Evolutionary conservation across 2,329 filamentous ascomycete species (phyloP), one percentile per base, ranked within the genome.

Genomic region (Phyllosticta ampelicida): DNA sequence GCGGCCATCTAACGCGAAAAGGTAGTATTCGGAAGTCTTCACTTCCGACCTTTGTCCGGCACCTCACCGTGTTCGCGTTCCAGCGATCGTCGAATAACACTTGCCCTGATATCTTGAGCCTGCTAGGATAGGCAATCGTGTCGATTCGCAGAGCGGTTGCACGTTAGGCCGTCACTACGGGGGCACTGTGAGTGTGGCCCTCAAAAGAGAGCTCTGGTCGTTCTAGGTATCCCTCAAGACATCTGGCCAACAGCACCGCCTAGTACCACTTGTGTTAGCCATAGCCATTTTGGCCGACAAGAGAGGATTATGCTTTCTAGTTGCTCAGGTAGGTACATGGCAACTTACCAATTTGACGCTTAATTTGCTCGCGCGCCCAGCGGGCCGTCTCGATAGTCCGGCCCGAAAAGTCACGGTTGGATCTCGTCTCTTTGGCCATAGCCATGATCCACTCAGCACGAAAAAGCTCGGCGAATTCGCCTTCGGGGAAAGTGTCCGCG

Each of bases 301-400:
- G 13, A 6, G 11, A n/a, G 8, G 36, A 16, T 44, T 44, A n/a
- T 3, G 36, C 16, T 53, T 29, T 53, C n/a, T 1, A 44, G n/a
- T 2, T 6, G 4, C 36, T 6, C n/a, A 44, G 36, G 16, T 1
- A 44, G 36, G n/a, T 16, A n/a, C n/a, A n/a, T n/a, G n/a, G n/a
- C n/a, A 4, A 51, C 56, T 11, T 59, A 75, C 73, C 73, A 55
- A 85, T 75, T 75, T 99, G 94, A 67, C 90, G 87, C 81, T 96
- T 97, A 72, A 97, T 91, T 73, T 96, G 90, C 75, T 97, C 94
- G 61, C 92, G 87, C 62, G 94, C 91, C 94, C 94, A 99, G 67
- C 92, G 87, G 70, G 94, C 94, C 52, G 94, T 97, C 64, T 96
- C 90, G 64, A 94, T 86, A 3, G 94, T 99, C 62, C 91, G 87